A percentile compares a stretch with the other conserved stretches of the same genome.
Evolutionary conservation across 495 filamentous ascomycete species (phyloP).

Genomic region (Talaromyces stipitatus): DNA sequence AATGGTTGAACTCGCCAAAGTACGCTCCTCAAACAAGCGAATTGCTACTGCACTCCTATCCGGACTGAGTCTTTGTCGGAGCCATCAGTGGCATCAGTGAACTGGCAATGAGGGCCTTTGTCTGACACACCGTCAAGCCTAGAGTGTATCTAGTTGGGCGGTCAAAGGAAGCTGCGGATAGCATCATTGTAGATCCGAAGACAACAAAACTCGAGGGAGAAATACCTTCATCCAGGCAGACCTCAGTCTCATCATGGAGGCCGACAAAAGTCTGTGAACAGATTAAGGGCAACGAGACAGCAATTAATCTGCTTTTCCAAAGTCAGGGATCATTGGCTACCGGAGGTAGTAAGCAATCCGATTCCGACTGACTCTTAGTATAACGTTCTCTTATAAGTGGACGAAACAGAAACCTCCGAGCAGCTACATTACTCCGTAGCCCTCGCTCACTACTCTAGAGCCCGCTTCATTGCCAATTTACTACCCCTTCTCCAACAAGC

Average conservation of each 20-base stretch:
- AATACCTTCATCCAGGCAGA: constrained; percentile 47
- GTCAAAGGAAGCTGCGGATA: constrained; percentile 23
- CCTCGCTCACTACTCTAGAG: constrained; percentile 52
- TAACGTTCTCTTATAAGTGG: not conserved
- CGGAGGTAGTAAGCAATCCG: constrained; percentile 8
- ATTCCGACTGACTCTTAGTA: not conserved
- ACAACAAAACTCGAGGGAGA: constrained; percentile 38
- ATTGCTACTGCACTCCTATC: not conserved
- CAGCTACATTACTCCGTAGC: constrained; percentile 45
- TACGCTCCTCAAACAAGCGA: not conserved
- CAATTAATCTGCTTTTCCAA: constrained; percentile 54
- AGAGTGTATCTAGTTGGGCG: constrained; percentile 42
- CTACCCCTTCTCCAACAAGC: constrained; percentile 49
- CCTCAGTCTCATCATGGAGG: constrained; percentile 46
- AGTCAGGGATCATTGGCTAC: constrained; percentile 18
- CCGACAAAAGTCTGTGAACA: constrained; percentile 53
- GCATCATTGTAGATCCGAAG: constrained; percentile 26
- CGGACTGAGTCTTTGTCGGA: constrained; percentile 31
- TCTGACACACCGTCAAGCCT: constrained; percentile 37
- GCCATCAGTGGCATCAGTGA: constrained; percentile 59
- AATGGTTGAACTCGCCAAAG: not conserved
- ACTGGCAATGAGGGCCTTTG: constrained; percentile 47
- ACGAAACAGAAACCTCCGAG: constrained; percentile 45
- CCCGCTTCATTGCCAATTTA: constrained; percentile 55
- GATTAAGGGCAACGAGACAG: constrained; percentile 46